Base-by-base conservation (phyloP, 2,329 filamentous ascomycete species). In the Fusarium setosum region DNA sequence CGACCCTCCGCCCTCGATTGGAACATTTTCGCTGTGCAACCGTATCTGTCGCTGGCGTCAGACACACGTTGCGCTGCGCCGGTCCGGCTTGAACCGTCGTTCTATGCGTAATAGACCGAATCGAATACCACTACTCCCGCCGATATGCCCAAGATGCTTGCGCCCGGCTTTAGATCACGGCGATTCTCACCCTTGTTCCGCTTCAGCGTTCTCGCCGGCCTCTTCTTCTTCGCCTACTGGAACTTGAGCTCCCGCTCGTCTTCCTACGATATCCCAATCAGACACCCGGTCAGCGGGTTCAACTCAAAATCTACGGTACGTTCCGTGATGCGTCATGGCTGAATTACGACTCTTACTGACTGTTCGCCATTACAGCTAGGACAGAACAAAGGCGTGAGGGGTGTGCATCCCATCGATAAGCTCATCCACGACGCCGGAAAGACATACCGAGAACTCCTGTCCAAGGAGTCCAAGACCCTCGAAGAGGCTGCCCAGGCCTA, bases 401-500 rank as follows among this genome's bases (percentile, higher is more conserved):
- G 31, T 51, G 44, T 65, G 17, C 84, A 87, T 63, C 83, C 84
- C n/a, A 87, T 88, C 67, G 84, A 86, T 61, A 74, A 75, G 10
- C 77, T 87, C 21, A 82, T 87, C n/a, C 74, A 75, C 49, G 77
- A 81, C 7, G 84, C 76, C 76, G 70, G 83, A 78, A 66, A 70
- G 68, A 45, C 70, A 65, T 68, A 84, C 79, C 69, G 75, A 71
- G 55, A 73, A 49, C 66, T 83, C 26, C 67, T 84, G 1, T 72
- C 77, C 21, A 77, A 77, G 24, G 78, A 84, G 58, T 85, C 86
- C 34, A 79, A 77, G 50, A 84, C 82, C 5, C 75, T 90, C 44
- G 75, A 79, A 29, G 80, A 85, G 18, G 85, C 87, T 8, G 87
- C 89, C 0, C 78, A 81, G 21, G 84, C 82, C 20, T 91, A 90